Base-by-base conservation (phyloP, 1,284 basidiomycete species). In the Leccinum fuscescens region DNA sequence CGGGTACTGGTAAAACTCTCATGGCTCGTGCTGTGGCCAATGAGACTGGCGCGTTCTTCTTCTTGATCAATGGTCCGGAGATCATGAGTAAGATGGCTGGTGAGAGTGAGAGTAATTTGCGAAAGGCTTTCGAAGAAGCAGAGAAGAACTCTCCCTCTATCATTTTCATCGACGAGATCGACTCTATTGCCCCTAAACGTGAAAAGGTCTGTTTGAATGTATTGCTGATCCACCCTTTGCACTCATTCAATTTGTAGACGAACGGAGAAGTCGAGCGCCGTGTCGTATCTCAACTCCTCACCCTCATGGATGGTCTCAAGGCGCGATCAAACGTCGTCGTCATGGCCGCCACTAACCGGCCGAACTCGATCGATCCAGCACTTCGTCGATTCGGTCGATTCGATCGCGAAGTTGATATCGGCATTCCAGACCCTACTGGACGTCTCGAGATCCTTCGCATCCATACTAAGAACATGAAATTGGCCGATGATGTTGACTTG, bases 31-130 rank as follows among this genome's bases (percentile, higher is more conserved):
- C 97, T 9, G 97, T 99, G 49, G 97, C 96, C 64, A 99, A 99
- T 75, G 97, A 99, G 79, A 99, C 96, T 31, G 96, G 97, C 58
- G 97, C 97, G 20, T 99, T 99, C 86, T 99, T 99, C 85, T 99
- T 99, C 89, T 81, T 98, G 60, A 99, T 99, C 80, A 99, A 98
- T 72, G 96, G 97, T 64, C 97, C 96, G 54, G 97, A 99, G 77
- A 98, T 99, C 76, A 99, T 99, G 96, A 94, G 92, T 72, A 99
- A 98, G 82, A 98, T 98, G 96, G 96, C 96, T 60, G 96, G 96
- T 71, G 97, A 99, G 80, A 92, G 89, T 72, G 97, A 99, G 77
- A 95, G 92, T 67, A 99, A 99, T 77, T 79, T 99, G 63, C 84
- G 97, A 66, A 98, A 99, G 77, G 96, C 96, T 6, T 99, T 99